phyloP scores from a whole-genome alignment of 257 asterid genomes.

The Solanum dulcamara region DNA sequence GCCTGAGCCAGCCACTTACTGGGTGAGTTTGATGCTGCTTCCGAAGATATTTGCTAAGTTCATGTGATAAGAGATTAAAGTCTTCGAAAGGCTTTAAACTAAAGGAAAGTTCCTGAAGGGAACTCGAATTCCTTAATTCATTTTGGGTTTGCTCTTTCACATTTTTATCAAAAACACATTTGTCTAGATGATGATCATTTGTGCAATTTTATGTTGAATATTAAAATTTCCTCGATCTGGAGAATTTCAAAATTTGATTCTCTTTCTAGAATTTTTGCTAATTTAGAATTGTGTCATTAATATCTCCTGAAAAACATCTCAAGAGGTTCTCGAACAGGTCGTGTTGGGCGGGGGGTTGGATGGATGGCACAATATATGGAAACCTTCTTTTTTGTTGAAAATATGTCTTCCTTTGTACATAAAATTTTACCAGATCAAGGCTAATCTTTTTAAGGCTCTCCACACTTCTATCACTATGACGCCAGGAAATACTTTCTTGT shows the following conservation, averaged over 20 bases:
- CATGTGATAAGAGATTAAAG: neutral
- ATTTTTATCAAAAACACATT: neutral
- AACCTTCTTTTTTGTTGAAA: neutral
- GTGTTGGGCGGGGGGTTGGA: neutral
- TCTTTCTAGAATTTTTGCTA: neutral
- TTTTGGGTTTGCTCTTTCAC: neutral
- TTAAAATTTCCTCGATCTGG: neutral
- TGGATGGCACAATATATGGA: neutral
- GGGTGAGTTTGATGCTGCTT: conserved; percentile 44
- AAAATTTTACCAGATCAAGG: neutral
- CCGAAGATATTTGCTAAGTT: neutral
- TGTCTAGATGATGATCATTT: neutral
- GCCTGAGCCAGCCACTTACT: conserved; percentile 64
- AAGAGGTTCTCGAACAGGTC: neutral
- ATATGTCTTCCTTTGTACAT: neutral
- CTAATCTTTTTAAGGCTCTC: neutral
- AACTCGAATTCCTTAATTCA: neutral
- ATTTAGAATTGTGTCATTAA: neutral
- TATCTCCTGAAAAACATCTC: neutral
- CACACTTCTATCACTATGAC: neutral
- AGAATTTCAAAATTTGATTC: neutral
- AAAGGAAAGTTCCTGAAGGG: neutral
- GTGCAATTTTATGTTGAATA: neutral
- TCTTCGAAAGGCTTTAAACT: neutral
- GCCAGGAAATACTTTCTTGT: neutral